These are phyloP conservation scores for Aspergillus sparsus DNA, from an alignment of 495 filamentous ascomycete genomes.

Conservation along the genomic window DNA sequence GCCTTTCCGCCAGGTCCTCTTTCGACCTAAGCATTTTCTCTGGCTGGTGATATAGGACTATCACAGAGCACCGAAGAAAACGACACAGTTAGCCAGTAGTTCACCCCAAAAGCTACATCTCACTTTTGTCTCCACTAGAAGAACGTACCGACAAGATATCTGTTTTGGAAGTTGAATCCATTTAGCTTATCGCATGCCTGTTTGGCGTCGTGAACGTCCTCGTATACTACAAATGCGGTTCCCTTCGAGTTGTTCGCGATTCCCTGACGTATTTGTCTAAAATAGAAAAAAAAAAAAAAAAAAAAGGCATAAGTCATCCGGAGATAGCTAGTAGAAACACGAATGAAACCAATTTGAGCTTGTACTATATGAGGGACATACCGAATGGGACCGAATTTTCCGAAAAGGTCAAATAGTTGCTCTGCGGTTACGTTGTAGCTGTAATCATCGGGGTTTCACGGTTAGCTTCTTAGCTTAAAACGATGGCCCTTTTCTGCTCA, in stretches of 20 bases:
- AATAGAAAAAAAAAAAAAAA: conserved; percentile 10
- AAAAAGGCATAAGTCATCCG: conserved; percentile 30
- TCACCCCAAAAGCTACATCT: neutral
- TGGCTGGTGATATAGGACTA: conserved; percentile 97
- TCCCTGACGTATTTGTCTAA: conserved; percentile 95
- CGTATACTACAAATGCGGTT: conserved; percentile 98
- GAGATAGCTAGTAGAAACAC: neutral
- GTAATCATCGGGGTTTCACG: conserved; percentile 8
- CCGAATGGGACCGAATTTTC: conserved; percentile 93
- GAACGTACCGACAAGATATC: conserved; percentile 93
- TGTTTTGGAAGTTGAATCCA: conserved; percentile 99
- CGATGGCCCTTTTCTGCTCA: neutral
- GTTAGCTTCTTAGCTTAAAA: conserved; percentile 18
- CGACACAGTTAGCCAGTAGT: too few relatives aligned
- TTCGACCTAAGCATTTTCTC: conserved; percentile 94
- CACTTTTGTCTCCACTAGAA: neutral
- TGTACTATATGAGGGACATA: conserved; percentile 46
- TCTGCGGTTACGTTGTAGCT: conserved; percentile 96
- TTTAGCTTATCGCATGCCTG: conserved; percentile 98
- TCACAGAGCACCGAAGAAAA: conserved; percentile 7
- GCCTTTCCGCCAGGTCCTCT: conserved; percentile 90
- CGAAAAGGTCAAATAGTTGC: conserved; percentile 92
- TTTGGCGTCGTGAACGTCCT: conserved; percentile 99
- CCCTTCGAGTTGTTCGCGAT: conserved; percentile 97
- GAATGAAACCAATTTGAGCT: neutral